Base-by-base conservation (phyloP, 192 early-diverging fungal genomes). In the Coemansia sp. region DNA sequence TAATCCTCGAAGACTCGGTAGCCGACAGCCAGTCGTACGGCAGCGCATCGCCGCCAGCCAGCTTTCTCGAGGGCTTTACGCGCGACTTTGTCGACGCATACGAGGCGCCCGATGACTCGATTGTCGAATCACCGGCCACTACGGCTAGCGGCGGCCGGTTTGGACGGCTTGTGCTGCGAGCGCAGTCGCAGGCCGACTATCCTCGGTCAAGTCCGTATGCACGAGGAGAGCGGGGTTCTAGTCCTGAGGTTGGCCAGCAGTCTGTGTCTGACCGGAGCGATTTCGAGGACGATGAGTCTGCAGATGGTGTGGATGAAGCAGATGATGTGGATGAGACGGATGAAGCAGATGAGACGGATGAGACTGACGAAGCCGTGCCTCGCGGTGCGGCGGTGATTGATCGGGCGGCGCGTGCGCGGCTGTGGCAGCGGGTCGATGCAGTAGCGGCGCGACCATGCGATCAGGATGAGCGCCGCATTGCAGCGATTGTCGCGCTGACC, bases 21-120 rank as follows among this genome's bases (percentile, higher is more conserved):
- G 33, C 6, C 12, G 54, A 27, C 21, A 7, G 35, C 25, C 54
- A 12, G 3, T 47, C 3, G 35, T 40, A 11, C 14, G 14, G 35
- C 16, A 21, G 31, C 40, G 53, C 35, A 7, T 60, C 54, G 45
- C 71, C 71, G 22, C 65, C 71, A 3, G 57, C 43, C 5, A 71
- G 68, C 53, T 67, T 77, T 50, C 54, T 77, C 19, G 74, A 67
- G 21, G 74, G 44, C 21, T 77, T 67, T 56, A 70, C 74, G 2
- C 64, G 57, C 1, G 53, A 63, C 19, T 71, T 77, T 62, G 62
- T 77, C 14, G 69, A 77, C n/a, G 32, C 32, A 3, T 71, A 71
- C 50, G 24, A 56, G 33, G 60, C 62, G n/a, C 44, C 54, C 30
- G 9, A 28, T 8, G 38, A 19, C 3, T 12, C 16, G 2, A n/a